Evolutionary conservation across 2,329 filamentous ascomycete species (phyloP), one percentile per base, ranked within the genome.

Genomic region (Sporothrix brasiliensis): DNA sequence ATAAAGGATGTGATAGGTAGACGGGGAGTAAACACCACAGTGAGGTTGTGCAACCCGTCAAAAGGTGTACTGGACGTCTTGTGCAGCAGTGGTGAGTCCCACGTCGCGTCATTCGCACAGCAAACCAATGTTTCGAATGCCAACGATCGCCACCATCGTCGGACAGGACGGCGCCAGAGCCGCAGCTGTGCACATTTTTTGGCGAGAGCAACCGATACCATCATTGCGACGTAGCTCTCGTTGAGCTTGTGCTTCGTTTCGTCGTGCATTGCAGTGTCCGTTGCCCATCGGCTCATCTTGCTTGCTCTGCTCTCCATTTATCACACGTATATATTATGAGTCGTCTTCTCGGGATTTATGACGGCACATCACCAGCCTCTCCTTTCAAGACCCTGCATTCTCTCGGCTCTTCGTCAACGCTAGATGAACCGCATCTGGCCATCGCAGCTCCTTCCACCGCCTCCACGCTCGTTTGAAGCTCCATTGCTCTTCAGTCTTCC

Each of bases 391-490:
- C 44, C 34, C 54, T 65, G 68, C 60, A 53, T 6, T 14, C 5
- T 30, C 41, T 21, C 3, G 21, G 39, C 49, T 66, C 66, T 41
- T 39, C 39, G 50, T 66, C 68, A 50, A 58, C 16, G 21, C 16
- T 52, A 34, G 47, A 66, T 66, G 63, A 50, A 10, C 52, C 61
- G 47, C 24, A 60, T 70, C 41, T 63, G 44, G 61, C 41, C 21
- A 13, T 24, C 68, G 10, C 60, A 50, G 11, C 52, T 44, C 4
- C 30, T 67, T 2, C 44, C 44, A 11, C 27, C 44, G 14, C 69
- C 68, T 5, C 60, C 69, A 11, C 61, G 47, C 21, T 70, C 69
- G 41, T 67, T 67, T 60, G 69, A 70, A 67, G 69, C 69, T 3
- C 69, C 69, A 6, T 21, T 67, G 10, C 69, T 70, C 30, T 67